phyloP scores from a whole-genome alignment of 2,329 filamentous ascomycete species.

The Diaporthe citrichinensis region DNA sequence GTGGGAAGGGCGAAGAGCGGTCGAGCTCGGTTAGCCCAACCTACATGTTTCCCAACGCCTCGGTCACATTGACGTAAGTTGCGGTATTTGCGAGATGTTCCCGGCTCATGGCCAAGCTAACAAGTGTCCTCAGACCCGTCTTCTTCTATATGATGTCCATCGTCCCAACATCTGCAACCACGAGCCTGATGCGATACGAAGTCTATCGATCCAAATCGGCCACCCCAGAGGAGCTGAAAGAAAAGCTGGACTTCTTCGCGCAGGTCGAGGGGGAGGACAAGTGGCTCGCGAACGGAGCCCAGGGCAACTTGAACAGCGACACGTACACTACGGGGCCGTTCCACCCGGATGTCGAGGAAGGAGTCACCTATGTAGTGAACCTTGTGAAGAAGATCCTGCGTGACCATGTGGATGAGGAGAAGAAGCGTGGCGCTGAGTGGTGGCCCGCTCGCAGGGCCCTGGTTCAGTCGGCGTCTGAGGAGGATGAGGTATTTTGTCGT shows the following conservation, averaged over 20 bases:
- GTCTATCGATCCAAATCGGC: slow-evolving; percentile 63
- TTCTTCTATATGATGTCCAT: slow-evolving; percentile 67
- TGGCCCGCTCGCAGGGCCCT: slow-evolving; percentile 3
- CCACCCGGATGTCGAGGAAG: slow-evolving; percentile 64
- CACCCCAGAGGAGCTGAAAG: slow-evolving; percentile 60
- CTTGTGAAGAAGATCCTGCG: not conserved
- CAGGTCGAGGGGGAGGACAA: slow-evolving; percentile 67
- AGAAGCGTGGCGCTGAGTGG: slow-evolving; percentile 6
- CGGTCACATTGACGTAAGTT: slow-evolving; percentile 55
- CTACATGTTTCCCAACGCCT: slow-evolving; percentile 57
- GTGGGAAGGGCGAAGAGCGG: slow-evolving; percentile 49
- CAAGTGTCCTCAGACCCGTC: slow-evolving; percentile 49
- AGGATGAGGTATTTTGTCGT: not conserved
- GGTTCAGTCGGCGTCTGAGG: not conserved
- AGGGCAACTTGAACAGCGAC: slow-evolving; percentile 64
- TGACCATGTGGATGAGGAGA: slow-evolving; percentile 13
- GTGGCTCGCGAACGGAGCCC: slow-evolving; percentile 61
- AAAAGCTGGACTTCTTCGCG: slow-evolving; percentile 63
- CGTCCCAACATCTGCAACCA: slow-evolving; percentile 58
- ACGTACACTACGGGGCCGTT: slow-evolving; percentile 66
- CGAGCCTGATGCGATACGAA: slow-evolving; percentile 62
- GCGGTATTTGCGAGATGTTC: not conserved
- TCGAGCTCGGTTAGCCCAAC: slow-evolving; percentile 48
- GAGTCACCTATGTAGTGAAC: not conserved
- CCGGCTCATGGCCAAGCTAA: not conserved